phyloP scores from a whole-genome alignment of 140 eudicot genomes.

The Oenanthe javanica region DNA sequence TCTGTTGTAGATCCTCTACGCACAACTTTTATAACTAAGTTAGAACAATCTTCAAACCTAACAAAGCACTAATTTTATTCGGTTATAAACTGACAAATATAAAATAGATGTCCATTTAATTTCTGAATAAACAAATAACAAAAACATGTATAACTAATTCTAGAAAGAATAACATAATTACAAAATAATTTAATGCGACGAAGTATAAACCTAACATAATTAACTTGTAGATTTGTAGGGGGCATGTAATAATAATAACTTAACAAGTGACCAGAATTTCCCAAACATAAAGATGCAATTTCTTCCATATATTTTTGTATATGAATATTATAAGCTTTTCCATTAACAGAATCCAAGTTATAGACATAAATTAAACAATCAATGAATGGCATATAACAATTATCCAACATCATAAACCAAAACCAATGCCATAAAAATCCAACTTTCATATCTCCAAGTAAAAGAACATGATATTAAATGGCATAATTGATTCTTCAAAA shows the following conservation, averaged over 20 bases:
- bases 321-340: background rate
- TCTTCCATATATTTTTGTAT: background rate
- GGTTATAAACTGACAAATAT: background rate
- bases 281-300: background rate
- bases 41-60: too few relatives aligned
- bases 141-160: background rate
- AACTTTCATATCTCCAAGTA: too few relatives aligned
- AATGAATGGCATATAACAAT: too few relatives aligned
- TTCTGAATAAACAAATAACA: background rate
- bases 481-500: too few relatives aligned
- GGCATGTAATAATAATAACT: background rate
- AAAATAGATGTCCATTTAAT: background rate
- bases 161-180: background rate
- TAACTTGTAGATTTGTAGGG: background rate
- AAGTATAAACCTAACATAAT: background rate
- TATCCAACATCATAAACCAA: too few relatives aligned
- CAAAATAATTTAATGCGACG: background rate
- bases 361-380: too few relatives aligned
- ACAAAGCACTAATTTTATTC: too few relatives aligned
- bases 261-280: background rate
- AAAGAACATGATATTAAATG: too few relatives aligned
- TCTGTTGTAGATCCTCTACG: too few relatives aligned
- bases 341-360: too few relatives aligned
- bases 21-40: too few relatives aligned
- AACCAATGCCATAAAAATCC: too few relatives aligned